Base-by-base conservation (phyloP, 345 rosid species). In the Salix exigua region DNA sequence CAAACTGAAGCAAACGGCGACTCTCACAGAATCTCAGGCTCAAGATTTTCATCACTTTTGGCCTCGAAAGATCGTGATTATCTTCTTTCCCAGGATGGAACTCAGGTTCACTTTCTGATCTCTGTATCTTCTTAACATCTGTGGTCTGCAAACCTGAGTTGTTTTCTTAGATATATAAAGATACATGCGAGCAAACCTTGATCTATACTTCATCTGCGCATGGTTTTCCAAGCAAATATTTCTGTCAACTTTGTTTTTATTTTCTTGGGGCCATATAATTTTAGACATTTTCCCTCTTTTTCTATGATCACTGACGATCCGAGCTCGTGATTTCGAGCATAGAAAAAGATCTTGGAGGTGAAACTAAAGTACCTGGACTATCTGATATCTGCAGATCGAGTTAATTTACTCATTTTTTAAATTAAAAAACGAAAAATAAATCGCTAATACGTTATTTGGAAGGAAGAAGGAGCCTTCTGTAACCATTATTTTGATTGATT, bases 51-150 rank as follows among this genome's bases (percentile, higher is more conserved):
- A 2, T 73, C 89, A 79, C 87, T 87, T 51, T 72, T 89, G 75
- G 85, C 83, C 37, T 77, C 93, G 42, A 66, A 77, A 66, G 88
- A 84, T 53, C 91, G 91, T 23, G 93, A 89, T 72, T 87, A 74
- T 80, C 90, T 89, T 65, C 85, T 87, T 50, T 78, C 88, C 35
- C 75, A 80, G 0, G 70, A 77, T 53, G 86, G 80, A 37, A 40
- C 80, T 75, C 87, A 86, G 88, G 92, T 82, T 77, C 64, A n/a
- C 37, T 28, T 8, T 51, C 35, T 13, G 28, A 50, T 68, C 63
- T 71, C 60, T 71, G 18, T 33, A 42, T 73, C 6, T 58, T 35
- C n/a, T 18, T 6, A 46, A n/a, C 23, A 2, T 65, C 6, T 21
- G 1, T 38, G 4, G 13, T 26, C 11, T 28, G 1, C n/a, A 53